Evolutionary conservation across 2,329 filamentous ascomycete species (phyloP), one percentile per base, ranked within the genome.

Genomic region (Aschersonia sp.): DNA sequence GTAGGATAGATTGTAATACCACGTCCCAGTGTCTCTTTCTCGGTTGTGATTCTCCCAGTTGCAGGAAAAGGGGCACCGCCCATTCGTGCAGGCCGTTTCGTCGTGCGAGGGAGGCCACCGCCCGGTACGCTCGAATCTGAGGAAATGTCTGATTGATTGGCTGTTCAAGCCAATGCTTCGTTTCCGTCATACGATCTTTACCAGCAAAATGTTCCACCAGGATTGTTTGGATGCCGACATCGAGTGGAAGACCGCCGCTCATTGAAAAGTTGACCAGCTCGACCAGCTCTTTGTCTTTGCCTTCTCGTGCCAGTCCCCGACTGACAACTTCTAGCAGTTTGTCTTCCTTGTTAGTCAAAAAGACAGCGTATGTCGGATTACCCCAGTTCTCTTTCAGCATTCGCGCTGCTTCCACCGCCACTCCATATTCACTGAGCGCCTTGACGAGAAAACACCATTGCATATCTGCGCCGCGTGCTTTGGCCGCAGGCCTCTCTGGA

Each of bases 1-100:
- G 76, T 5, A 83, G 74, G 9, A 85, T 80, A 31, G 86, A 82
- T 80, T 86, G 77, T 43, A 92, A 75, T 9, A 87, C 69, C 9
- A 82, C 73, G 58, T 92, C 83, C 80, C 85, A 88, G 29, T 74
- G 74, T 32, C 71, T 63, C 52, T 82, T 79, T 42, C 58, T 59
- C 4, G 67, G 72, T 47, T 61, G 66, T 43, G 59, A 63, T 46
- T 74, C 67, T 43, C 73, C 68, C 6, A 79, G 63, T 28, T 68
- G 53, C 48, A 72, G 68, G 50, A 88, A 79, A 9, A 84, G 66
- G 1, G 67, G 60, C 47, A 75, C 72, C 1, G 79, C 80, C 77
- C 83, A 87, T 1, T 77, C 70, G 43, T 74, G 57, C 47, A 84
- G 69, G 30, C 73, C 65, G 47, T 78, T 80, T 29, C 76, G 72